phyloP scores from a whole-genome alignment of 345 rosid species.

The Eucalyptus urophylla region DNA sequence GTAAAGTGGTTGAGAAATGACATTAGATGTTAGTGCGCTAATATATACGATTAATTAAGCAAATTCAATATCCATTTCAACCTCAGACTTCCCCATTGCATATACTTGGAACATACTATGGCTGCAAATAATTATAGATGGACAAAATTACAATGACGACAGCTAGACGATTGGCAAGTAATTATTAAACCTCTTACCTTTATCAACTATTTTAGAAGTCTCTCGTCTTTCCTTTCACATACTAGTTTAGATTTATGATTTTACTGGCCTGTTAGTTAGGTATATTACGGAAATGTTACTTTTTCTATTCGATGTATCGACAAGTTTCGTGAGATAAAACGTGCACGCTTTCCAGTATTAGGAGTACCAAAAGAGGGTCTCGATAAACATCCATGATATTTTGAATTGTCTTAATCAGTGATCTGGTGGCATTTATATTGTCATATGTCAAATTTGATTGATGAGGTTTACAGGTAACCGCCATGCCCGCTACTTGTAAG shows the following conservation, averaged over 20 bases:
- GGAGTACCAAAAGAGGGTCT: background rate
- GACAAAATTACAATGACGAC: background rate
- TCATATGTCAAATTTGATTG: background rate
- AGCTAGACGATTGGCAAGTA: background rate
- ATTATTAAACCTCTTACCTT: background rate
- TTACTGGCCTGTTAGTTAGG: background rate
- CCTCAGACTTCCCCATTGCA: background rate
- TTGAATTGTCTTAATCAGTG: background rate
- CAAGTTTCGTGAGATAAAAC: background rate
- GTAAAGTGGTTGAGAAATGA: background rate
- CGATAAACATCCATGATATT: background rate
- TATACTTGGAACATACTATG: background rate
- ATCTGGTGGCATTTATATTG: background rate
- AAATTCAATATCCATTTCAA: background rate
- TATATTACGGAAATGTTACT: background rate
- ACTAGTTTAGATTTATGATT: background rate
- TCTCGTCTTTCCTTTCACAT: background rate
- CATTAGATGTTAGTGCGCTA: background rate
- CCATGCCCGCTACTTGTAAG: background rate
- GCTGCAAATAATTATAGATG: background rate
- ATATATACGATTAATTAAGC: background rate
- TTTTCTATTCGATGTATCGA: background rate
- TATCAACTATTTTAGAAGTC: background rate
- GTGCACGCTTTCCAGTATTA: background rate
- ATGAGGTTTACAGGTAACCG: background rate